Percentiles rank a stretch among this genome's conserved stretches.
These are phyloP conservation scores for Xylariaceae sp. DNA, from an alignment of 2,329 filamentous ascomycete species.

Conservation along the genomic window DNA sequence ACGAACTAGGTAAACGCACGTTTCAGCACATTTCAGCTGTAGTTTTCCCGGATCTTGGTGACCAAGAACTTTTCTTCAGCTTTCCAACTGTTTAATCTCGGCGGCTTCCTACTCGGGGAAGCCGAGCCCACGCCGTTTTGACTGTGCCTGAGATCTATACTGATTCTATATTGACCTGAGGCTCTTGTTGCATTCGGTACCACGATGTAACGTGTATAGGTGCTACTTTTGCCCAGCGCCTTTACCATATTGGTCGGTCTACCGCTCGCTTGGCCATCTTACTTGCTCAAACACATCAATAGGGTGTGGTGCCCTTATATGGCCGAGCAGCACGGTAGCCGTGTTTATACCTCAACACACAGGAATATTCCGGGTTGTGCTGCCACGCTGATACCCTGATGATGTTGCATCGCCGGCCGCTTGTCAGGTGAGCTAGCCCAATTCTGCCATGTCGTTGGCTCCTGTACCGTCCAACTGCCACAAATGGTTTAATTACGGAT, in stretches of 20 bases:
- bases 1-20: neutral
- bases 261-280: no score
- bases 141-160: neutral
- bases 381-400: slow-evolving; percentile 2
- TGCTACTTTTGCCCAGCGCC: neutral
- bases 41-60: neutral
- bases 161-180: neutral
- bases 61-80: neutral
- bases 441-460: slow-evolving; percentile 5
- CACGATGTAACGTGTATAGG: neutral
- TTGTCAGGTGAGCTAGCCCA: slow-evolving; percentile 5
- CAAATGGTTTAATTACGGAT: slow-evolving; percentile 8
- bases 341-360: no score
- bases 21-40: neutral
- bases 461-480: neutral
- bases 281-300: no score
- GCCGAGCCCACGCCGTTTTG: neutral
- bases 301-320: no score
- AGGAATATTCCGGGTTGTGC: neutral
- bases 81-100: slow-evolving; percentile 1
- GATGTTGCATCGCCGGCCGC: slow-evolving; percentile 13
- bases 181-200: no score
- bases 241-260: no score
- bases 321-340: no score
- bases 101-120: neutral